Base-by-base conservation (phyloP, 2,329 filamentous ascomycete species). In the Fusarium concolor region DNA sequence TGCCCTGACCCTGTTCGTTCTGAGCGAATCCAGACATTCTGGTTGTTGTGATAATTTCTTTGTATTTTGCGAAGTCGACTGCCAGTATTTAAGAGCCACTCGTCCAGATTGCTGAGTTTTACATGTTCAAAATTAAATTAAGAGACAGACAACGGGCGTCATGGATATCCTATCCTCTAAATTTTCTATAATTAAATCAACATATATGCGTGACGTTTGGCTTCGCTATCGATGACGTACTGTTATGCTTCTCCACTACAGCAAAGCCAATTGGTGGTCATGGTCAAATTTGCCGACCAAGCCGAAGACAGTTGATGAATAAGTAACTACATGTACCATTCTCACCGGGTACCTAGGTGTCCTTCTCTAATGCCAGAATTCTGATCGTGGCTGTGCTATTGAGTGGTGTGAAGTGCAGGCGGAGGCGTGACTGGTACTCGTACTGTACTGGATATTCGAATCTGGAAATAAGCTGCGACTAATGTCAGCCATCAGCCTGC, bases 1-100 rank as follows among this genome's bases (percentile, higher is more conserved):
- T 43, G 10, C 71, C 71, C 31, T 73, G 70, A 1, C 57, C 63
- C 6, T 14, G 44, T 3, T 66, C 26, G 8, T 68, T 68, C 24
- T 73, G 57, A 2, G 42, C 37, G 11, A 55, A 44, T 7, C 53
- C 43, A 1, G 62, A 59, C 42, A 54, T 69, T 17, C 4, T 54
- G 10, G 6, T 26, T 26, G 26, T 26, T 26, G 35, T 4, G 4
- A 9, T 6, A 20, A 1, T 14, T 18, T 11, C 7, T 2, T 10
- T 7, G 10, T 52, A n/a, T 12, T 5, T 31, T 1, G n/a, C 9
- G 31, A 5, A 24, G 22, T 11, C 3, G 8, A 18, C 2, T 22
- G 29, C 14, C 22, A 4, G 10, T 11, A 1, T 50, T 11, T 39
- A 5, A 26, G 20, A 12, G 8, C 29, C 14, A 17, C 22, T 29